Conservation (phyloP, 345 rosid species). For the Eucalyptus guilfoylei region DNA sequence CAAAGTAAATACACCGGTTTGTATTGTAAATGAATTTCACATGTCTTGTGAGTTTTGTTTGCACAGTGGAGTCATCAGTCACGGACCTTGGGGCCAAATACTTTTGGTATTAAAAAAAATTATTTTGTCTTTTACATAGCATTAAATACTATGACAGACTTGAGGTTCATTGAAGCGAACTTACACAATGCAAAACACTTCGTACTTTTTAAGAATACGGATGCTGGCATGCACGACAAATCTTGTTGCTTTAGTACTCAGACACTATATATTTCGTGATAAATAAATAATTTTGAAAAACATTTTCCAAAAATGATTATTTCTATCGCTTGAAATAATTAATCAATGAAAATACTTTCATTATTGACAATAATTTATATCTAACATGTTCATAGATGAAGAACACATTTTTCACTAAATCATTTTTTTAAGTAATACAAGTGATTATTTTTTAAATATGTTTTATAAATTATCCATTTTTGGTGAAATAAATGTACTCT, state of each 20-base stretch:
- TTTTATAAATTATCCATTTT: background rate
- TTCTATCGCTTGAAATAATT: background rate
- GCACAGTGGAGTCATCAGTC: background rate
- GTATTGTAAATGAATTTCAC: background rate
- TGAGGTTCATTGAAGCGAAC: background rate
- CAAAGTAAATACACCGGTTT: background rate
- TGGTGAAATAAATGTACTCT: accelerated
- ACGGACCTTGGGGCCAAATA: background rate
- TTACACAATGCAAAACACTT: background rate
- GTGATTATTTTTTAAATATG: background rate
- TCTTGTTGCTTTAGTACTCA: background rate
- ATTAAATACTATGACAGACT: background rate
- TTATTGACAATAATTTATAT: background rate
- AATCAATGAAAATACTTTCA: background rate
- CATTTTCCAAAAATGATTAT: background rate
- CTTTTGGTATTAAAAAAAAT: background rate
- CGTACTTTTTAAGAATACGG: background rate
- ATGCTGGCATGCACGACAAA: background rate
- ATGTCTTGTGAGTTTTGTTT: background rate
- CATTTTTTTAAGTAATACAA: accelerated
- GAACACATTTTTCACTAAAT: background rate
- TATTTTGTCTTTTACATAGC: background rate
- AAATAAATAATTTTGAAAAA: background rate
- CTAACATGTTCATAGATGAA: background rate
- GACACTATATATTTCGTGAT: background rate